phyloP scores from a whole-genome alignment of 345 rosid genomes.

The Aquilaria malaccensis region DNA sequence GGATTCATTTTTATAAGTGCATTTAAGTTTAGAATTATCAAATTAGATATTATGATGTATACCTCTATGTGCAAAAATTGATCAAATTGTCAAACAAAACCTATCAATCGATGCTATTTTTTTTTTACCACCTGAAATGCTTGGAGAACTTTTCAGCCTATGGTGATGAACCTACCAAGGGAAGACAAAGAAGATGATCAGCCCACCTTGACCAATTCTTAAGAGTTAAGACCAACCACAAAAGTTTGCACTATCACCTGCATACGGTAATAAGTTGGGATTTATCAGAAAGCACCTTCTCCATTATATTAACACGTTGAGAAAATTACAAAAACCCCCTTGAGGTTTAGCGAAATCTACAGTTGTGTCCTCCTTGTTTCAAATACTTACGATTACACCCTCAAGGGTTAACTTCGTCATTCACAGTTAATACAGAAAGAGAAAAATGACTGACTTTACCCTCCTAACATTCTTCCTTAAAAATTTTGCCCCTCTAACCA shows the following conservation, averaged over 20 bases:
- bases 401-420: no score
- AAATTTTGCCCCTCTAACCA: no score
- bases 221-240: background rate
- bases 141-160: conserved; percentile 22
- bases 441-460: no score
- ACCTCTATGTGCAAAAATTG: background rate
- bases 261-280: conserved; percentile 2
- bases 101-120: background rate
- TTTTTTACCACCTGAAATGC: conserved; percentile 17
- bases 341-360: no score
- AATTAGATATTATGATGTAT: no score
- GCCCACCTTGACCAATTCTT: background rate
- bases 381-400: no score
- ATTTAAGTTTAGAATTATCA: no score
- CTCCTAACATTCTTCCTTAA: no score
- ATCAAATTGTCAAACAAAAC: background rate
- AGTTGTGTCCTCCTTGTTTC: no score
- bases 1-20: no score
- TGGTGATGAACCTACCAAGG: conserved; percentile 20
- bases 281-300: background rate
- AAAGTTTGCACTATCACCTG: background rate
- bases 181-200: conserved; percentile 12
- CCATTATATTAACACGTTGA: background rate
- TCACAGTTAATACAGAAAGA: no score
- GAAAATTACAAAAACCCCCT: background rate